A percentile compares a stretch with the other conserved stretches of the same genome.
Evolutionary conservation across 805 yeast species (phyloP).

Genomic region (Yueomyces sinensis): DNA sequence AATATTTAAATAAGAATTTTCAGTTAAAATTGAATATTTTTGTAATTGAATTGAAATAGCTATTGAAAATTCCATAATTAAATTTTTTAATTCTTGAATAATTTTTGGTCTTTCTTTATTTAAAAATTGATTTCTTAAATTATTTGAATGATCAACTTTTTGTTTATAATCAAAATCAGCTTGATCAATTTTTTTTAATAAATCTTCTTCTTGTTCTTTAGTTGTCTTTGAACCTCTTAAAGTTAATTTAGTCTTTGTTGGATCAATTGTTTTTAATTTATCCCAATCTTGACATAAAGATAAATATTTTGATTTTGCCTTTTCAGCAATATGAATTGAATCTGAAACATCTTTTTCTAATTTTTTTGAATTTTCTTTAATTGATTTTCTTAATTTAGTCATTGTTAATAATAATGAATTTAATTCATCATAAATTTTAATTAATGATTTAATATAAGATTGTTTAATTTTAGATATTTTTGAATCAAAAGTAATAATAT

Average conservation of each 20-base stretch:
- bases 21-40: conserved; percentile 79
- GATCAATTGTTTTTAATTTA: conserved; percentile 66
- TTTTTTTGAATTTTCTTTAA: conserved; percentile 71
- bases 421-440: conserved; percentile 78
- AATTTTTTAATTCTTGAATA: conserved; percentile 56
- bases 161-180: conserved; percentile 82
- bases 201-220: conserved; percentile 80
- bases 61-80: conserved; percentile 76
- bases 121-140: conserved; percentile 60
- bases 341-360: conserved; percentile 79
- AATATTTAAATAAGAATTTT: conserved; percentile 67
- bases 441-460: conserved; percentile 66
- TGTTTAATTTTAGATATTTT: conserved; percentile 56
- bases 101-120: conserved; percentile 65
- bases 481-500: conserved; percentile 67
- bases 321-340: conserved; percentile 72
- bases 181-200: conserved; percentile 60
- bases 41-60: conserved; percentile 83
- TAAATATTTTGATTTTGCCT: conserved; percentile 69
- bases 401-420: conserved; percentile 56
- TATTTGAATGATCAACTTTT: conserved; percentile 60
- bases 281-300: conserved; percentile 80
- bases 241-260: conserved; percentile 69
- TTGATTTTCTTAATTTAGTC: conserved; percentile 55
- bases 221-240: conserved; percentile 68